Percentiles rank a stretch among this genome's conserved stretches.
These are phyloP conservation scores for Colletotrichum godetiae DNA, from an alignment of 2,329 filamentous ascomycete species.

Conservation along the genomic window DNA sequence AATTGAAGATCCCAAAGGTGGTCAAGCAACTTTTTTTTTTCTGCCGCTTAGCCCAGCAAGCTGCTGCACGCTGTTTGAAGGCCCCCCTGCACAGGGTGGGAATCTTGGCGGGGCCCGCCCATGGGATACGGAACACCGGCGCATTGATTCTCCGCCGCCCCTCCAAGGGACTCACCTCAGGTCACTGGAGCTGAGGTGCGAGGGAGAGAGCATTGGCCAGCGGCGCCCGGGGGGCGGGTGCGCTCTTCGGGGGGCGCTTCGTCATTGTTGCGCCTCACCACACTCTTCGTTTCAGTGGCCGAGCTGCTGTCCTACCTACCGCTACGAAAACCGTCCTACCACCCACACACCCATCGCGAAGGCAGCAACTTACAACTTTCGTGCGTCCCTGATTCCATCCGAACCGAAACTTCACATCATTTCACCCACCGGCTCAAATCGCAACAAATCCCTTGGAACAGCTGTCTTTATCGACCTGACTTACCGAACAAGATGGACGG, in stretches of 20 bases:
- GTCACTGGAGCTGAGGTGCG: constrained; percentile 5
- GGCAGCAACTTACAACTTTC: constrained; percentile 27
- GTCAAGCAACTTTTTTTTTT: constrained; percentile 37
- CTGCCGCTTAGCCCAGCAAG: constrained; percentile 21
- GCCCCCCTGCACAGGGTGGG: neutral
- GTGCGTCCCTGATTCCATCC: constrained; percentile 11
- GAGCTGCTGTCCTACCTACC: constrained; percentile 30
- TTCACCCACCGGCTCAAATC: neutral
- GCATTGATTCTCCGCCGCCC: constrained; percentile 25
- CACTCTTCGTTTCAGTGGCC: constrained; percentile 34
- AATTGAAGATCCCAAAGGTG: constrained; percentile 21
- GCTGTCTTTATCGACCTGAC: constrained; percentile 21
- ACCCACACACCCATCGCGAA: constrained; percentile 31
- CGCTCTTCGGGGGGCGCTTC: constrained; percentile 34
- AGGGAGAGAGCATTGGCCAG: constrained; percentile 34
- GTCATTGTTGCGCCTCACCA: constrained; percentile 43
- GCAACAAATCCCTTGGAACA: neutral
- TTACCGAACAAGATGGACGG: constrained; percentile 71
- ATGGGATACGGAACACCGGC: constrained; percentile 17
- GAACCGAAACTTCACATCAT: neutral
- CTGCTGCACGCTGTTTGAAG: constrained; percentile 21
- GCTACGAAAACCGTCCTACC: constrained; percentile 23
- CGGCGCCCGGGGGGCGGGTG: neutral
- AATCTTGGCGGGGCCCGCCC: constrained; percentile 37
- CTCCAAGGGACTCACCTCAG: neutral